phyloP scores from a whole-genome alignment of 208 protist genomes.

The Trypanosomatidae sp. region DNA sequence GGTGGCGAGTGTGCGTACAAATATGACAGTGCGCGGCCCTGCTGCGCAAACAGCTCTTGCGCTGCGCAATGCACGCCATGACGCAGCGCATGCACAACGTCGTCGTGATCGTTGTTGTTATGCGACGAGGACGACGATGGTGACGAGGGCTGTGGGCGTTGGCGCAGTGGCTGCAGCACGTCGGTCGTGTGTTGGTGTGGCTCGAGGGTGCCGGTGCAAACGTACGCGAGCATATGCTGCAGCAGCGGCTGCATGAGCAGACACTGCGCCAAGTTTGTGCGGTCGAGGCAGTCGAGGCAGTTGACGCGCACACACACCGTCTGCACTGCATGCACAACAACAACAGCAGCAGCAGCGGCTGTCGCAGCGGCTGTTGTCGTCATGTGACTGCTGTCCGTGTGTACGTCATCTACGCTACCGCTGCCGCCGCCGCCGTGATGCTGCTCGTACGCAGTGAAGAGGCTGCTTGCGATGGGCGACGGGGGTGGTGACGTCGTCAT shows the following conservation, averaged over 20 bases:
- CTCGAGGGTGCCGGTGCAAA: conserved; percentile 1
- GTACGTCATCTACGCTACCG: background rate
- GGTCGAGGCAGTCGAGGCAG: conserved; percentile 77
- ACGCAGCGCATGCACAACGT: no score
- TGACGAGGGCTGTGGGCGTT: no score
- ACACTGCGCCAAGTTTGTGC: conserved; percentile 64
- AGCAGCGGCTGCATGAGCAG: conserved; percentile 25
- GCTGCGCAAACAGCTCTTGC: conserved; percentile 24
- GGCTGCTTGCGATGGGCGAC: conserved; percentile 29
- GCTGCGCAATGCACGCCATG: background rate
- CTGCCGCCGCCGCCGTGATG: background rate
- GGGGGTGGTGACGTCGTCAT: conserved; percentile 41
- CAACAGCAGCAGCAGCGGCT: background rate
- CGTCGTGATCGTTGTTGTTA: no score
- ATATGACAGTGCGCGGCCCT: conserved; percentile 52
- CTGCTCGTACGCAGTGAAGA: conserved; percentile 24
- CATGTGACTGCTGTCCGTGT: background rate
- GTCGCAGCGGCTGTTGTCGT: background rate
- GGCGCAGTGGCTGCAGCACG: no score
- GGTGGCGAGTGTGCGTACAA: conserved; percentile 58
- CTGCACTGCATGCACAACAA: background rate
- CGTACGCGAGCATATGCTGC: conserved; percentile 33
- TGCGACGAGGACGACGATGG: no score
- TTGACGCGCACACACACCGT: conserved; percentile 33
- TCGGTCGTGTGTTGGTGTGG: no score